Evolutionary conservation across 164 flowering plant genomes (phyloP).

Genomic region (Annona cherimola): DNA sequence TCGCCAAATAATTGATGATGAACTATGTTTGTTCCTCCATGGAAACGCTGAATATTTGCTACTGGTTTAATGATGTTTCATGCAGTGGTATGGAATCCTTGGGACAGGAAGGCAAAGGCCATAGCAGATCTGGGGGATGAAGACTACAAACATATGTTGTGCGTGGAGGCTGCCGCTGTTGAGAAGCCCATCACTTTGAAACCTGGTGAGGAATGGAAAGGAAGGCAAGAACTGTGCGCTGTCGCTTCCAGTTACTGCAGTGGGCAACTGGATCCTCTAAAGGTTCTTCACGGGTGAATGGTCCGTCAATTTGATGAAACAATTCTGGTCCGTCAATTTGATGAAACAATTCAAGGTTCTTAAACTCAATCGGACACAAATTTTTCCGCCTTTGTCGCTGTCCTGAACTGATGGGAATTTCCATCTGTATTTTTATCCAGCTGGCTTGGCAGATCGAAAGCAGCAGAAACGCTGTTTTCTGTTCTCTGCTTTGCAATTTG

Average conservation of each 20-base stretch:
- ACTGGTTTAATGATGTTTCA: background rate
- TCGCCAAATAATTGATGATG: no score
- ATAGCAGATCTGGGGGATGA: slow-evolving; percentile 74
- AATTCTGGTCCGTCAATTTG: background rate
- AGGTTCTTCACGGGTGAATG: slow-evolving; percentile 44
- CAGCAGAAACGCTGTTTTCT: background rate
- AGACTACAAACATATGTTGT: slow-evolving; percentile 73
- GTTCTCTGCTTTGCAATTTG: background rate
- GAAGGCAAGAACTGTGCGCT: slow-evolving; percentile 62
- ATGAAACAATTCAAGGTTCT: background rate
- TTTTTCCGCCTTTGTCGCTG: background rate
- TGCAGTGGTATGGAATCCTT: slow-evolving; percentile 83
- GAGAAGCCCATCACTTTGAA: slow-evolving; percentile 67
- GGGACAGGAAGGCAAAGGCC: slow-evolving; percentile 76
- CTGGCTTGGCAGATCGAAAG: background rate
- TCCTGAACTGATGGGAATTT: background rate
- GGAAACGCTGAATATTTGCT: background rate
- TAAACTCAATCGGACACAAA: background rate
- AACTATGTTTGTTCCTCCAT: background rate
- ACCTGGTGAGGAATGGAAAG: slow-evolving; percentile 88
- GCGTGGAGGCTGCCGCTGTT: slow-evolving; percentile 70
- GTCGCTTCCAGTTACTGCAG: slow-evolving; percentile 76
- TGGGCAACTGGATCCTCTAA: slow-evolving; percentile 72
- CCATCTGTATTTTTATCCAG: background rate
- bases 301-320: background rate